Base-by-base conservation (phyloP, 495 filamentous ascomycete species). In the Hyaloscypha variabilis region DNA sequence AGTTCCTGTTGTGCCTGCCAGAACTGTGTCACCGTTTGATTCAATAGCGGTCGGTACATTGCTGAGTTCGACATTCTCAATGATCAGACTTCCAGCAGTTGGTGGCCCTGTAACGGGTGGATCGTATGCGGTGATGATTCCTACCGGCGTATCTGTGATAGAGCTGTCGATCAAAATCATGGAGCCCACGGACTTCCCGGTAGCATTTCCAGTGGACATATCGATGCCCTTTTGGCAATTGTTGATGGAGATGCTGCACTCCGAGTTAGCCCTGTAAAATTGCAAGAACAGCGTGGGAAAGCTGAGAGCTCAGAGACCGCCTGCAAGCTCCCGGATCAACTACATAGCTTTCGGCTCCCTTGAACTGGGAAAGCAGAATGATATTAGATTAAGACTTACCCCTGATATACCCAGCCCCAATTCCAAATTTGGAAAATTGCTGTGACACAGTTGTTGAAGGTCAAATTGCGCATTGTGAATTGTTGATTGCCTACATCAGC, bases 391-490 rank as follows among this genome's bases (percentile, higher is more conserved):
- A 36, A 36, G 31, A n/a, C 31, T 36, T 36, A 36, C 31, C 39
- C 31, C 77, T 67, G 55, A 36, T 67, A 72, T 6, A 70, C 68
- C 74, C 74, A 85, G 28, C 81, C 80, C 83, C 83, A 85, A 72
- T 82, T 75, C 81, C 81, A 85, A 24, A 79, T 71, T 58, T 82
- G 79, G 55, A 69, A 83, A 62, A 90, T 81, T 31, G 82, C 85
- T 29, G 82, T 84, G 29, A 76, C 65, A 39, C 82, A 84, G 67
- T 86, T 82, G 68, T 74, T 75, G 25, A 94, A 90, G 13, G 76
- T 81, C 24, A 95, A 36, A 72, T 93, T 91, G 30, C 89, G 82
- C 81, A 89, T 90, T 0, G 91, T 93, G 63, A 88, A 95, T 73
- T 94, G 91, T 76, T 94, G 91, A 69, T 91, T 93, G 19, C 91